phyloP scores from a whole-genome alignment of 371 early-diverging fungal species.

The Saksenaea oblongispora region DNA sequence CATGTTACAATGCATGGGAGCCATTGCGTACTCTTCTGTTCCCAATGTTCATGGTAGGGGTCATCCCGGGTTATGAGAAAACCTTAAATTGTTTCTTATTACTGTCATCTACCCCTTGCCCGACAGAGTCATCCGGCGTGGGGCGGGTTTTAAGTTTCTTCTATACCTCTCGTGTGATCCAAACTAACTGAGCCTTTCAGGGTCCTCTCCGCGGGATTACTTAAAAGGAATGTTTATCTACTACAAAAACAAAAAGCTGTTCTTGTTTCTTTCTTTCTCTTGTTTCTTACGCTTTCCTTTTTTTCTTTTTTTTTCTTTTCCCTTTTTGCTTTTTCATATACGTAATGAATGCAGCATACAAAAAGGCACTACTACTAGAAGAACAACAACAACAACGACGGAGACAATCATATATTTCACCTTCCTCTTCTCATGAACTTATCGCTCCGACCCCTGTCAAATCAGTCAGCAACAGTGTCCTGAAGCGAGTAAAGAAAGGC shows the following conservation, averaged over 20 bases:
- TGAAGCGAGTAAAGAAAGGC: background rate
- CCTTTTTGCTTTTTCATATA: too few species aligned
- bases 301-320: background rate
- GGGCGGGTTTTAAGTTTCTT: background rate
- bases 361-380: background rate
- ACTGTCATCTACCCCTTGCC: background rate
- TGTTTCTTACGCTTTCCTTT: background rate
- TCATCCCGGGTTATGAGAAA: slow-evolving; percentile 4
- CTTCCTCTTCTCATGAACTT: background rate
- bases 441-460: background rate
- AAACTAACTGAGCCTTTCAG: background rate
- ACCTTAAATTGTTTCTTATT: background rate
- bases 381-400: background rate
- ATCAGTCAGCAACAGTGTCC: background rate
- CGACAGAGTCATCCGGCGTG: background rate
- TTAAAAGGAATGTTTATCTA: slow-evolving; percentile 1
- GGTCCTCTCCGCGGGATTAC: slow-evolving; percentile 1
- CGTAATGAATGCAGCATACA: background rate
- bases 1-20: background rate
- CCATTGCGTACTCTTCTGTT: background rate
- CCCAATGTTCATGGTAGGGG: background rate
- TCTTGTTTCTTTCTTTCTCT: background rate
- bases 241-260: background rate
- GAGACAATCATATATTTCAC: background rate
- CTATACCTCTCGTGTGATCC: background rate